A percentile compares a stretch with the other conserved stretches of the same genome.
Evolutionary conservation across 805 yeast species (phyloP).

Genomic region (Nakazawaea molendinolei): DNA sequence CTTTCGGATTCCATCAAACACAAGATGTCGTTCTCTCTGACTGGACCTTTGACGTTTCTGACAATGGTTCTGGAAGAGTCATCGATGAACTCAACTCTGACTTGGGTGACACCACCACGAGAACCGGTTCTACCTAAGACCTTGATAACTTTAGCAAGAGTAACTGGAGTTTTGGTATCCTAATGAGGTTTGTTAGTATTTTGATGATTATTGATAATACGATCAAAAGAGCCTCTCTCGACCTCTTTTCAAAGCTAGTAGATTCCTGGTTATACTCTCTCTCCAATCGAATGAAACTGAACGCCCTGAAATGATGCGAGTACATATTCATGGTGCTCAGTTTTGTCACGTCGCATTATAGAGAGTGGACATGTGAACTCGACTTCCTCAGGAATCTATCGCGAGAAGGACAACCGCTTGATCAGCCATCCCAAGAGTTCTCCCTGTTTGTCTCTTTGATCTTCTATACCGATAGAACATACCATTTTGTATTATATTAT

Average conservation of each 20-base stretch:
- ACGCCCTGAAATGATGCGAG: too few species aligned
- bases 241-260: too few species aligned
- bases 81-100: slow-evolving; percentile 94
- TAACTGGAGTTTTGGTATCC: slow-evolving; percentile 84
- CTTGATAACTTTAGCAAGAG: slow-evolving; percentile 99
- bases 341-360: too few species aligned
- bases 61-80: slow-evolving; percentile 93
- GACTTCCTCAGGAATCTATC: too few species aligned
- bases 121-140: slow-evolving; percentile 99
- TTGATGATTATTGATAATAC: too few species aligned
- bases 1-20: slow-evolving; percentile 99
- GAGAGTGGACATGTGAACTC: too few species aligned
- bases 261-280: too few species aligned
- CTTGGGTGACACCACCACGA: slow-evolving; percentile 99
- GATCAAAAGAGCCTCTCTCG: too few species aligned
- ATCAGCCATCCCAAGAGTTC: too few species aligned
- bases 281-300: too few species aligned
- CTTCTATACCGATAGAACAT: slow-evolving; percentile 2
- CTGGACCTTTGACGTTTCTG: slow-evolving; percentile 97
- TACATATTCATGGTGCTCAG: too few species aligned
- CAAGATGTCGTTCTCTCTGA: slow-evolving; percentile 96
- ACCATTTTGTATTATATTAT: slow-evolving; percentile 10
- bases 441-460: background rate
- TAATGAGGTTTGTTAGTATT: slow-evolving; percentile 13
- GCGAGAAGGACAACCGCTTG: too few species aligned